phyloP scores from a whole-genome alignment of 768 basidiomycete species.

The Multifurca ochricompacta region DNA sequence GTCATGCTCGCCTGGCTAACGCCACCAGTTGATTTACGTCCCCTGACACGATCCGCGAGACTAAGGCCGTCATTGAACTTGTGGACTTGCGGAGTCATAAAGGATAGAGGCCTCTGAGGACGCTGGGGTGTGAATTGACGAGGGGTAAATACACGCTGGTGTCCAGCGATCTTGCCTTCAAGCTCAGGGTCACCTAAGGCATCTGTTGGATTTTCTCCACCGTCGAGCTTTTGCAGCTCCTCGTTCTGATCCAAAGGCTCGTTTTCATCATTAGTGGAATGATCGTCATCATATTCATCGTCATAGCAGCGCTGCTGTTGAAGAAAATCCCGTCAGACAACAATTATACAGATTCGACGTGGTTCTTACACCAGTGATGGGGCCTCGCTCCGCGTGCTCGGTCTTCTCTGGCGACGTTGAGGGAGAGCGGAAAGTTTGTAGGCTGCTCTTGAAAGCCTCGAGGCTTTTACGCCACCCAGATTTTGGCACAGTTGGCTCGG shows the following conservation, averaged over 20 bases:
- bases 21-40: constrained; percentile 14
- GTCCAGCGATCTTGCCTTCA: neutral
- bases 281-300: constrained; percentile 20
- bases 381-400: constrained; percentile 8
- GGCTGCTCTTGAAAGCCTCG: constrained; percentile 27
- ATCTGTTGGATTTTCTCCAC: constrained; percentile 19
- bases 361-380: constrained; percentile 3
- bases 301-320: neutral
- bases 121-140: constrained; percentile 21
- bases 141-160: neutral
- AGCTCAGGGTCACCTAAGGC: constrained; percentile 11
- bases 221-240: constrained; percentile 7
- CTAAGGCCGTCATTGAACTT: neutral
- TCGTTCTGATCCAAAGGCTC: constrained; percentile 22
- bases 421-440: constrained; percentile 28
- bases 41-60: constrained; percentile 20
- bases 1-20: constrained; percentile 39
- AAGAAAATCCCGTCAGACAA: neutral
- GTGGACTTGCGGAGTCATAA: constrained; percentile 53
- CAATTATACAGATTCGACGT: neutral
- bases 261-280: constrained; percentile 20
- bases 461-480: constrained; percentile 31
- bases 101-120: constrained; percentile 32
- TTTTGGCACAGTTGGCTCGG: constrained; percentile 26
- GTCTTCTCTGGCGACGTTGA: constrained; percentile 23